Evolutionary conservation across 331 rosid species (phyloP), one percentile per base, ranked within the genome.

Genomic region (Quercus lobata): DNA sequence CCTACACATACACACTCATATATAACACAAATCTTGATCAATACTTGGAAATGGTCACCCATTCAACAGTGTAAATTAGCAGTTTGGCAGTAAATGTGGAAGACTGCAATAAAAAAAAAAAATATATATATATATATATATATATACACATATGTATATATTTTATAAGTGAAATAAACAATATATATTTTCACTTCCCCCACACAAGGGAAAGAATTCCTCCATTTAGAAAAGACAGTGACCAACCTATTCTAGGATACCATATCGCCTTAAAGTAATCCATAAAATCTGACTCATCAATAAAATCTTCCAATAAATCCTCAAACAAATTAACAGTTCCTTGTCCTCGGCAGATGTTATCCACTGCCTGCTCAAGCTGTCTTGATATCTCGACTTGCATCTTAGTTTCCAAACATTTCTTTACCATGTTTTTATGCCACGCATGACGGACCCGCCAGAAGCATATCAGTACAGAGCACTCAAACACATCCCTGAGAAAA

Each of bases 251-350:
- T 87, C 94, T 87, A 16, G 97, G 94, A 89, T 83, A 81, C 98
- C 98, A 92, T 15, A 90, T 88, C 25, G 98, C 92, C 94, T 84
- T 92, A 84, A 95, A 93, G 87, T 93, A 95, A 79, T 93, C 97
- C 92, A 88, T 77, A 77, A 92, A 95, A 56, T 88, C 85, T 70
- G 91, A 79, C 66, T 91, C 92, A 57, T 94, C 94, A 71, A 91
- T 74, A 77, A 91, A 87, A 81, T 95, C 96, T 79, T 89, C 90
- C 80, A 91, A 78, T 60, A 95, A 86, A 86, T 86, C 91, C 79
- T 88, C 96, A 82, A 91, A 90, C 80, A 91, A 90, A 71, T 80
- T 71, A 73, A 83, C 46, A 0, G 80, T 83, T 78, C 88, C 99
- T 79, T 83, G 90, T 76, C 63, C 82, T 55, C 55, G 81, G 83